Conservation (phyloP, 345 rosid genomes). For the Nasturtium officinale region DNA sequence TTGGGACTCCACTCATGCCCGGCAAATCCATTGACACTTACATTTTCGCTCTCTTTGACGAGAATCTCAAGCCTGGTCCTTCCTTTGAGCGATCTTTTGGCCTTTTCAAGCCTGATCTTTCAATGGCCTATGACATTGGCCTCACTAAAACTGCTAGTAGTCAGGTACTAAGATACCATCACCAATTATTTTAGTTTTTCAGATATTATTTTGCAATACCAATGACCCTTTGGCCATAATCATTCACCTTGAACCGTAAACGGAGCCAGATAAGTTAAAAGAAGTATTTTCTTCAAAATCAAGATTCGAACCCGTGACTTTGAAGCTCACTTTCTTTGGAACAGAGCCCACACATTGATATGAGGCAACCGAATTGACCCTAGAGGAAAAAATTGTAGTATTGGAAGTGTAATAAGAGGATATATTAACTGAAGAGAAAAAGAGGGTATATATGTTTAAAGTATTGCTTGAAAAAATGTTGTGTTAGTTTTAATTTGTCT, state of each 20-base stretch:
- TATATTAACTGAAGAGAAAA: too few species aligned
- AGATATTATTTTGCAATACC: not conserved
- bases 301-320: not conserved
- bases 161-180: slow-evolving; percentile 35
- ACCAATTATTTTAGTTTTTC: not conserved
- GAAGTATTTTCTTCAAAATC: not conserved
- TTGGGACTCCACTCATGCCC: slow-evolving; percentile 86
- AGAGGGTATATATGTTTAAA: too few species aligned
- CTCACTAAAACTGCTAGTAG: slow-evolving; percentile 49
- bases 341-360: too few species aligned
- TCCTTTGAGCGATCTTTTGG: slow-evolving; percentile 75
- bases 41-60: slow-evolving; percentile 84
- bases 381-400: too few species aligned
- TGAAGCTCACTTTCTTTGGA: too few species aligned
- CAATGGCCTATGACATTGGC: slow-evolving; percentile 66
- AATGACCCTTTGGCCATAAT: not conserved
- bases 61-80: slow-evolving; percentile 77
- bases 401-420: too few species aligned
- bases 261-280: not conserved
- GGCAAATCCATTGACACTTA: slow-evolving; percentile 84
- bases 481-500: too few species aligned
- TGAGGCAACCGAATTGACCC: not conserved
- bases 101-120: slow-evolving; percentile 68
- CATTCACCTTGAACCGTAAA: not conserved
- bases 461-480: too few species aligned